Percentiles rank a stretch among this genome's conserved stretches.
phyloP scores from a whole-genome alignment of 768 basidiomycete species.

The Naganishia vishniacii region DNA sequence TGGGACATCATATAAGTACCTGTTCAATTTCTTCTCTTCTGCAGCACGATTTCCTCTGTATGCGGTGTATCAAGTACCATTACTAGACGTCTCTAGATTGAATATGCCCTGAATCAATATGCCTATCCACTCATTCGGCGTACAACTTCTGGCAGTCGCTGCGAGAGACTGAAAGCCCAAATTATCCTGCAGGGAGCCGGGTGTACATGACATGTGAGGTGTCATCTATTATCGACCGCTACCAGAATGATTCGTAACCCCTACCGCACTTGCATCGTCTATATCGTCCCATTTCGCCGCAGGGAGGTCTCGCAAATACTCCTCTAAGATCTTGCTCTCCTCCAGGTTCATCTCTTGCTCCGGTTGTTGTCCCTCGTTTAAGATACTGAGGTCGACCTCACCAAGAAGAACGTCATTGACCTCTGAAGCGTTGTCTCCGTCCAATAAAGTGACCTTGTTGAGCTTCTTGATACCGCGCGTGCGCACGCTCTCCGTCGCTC shows the following conservation, averaged over 20 bases:
- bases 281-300: constrained; percentile 10
- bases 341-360: not conserved
- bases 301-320: not conserved
- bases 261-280: not conserved
- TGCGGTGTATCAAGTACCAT: not conserved
- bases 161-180: too few relatives aligned
- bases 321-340: constrained; percentile 3
- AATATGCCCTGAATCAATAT: too few relatives aligned
- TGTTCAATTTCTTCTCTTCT: not conserved
- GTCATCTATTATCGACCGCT: too few relatives aligned
- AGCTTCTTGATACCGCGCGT: constrained; percentile 40
- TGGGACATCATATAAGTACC: constrained; percentile 74
- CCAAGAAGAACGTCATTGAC: not conserved
- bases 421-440: not conserved
- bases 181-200: too few relatives aligned
- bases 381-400: not conserved
- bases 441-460: constrained; percentile 26
- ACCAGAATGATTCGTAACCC: too few relatives aligned
- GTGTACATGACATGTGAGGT: too few relatives aligned
- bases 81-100: too few relatives aligned
- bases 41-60: not conserved
- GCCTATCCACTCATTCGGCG: too few relatives aligned
- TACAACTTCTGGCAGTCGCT: too few relatives aligned
- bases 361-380: not conserved
- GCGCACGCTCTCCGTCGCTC: constrained; percentile 47